These are phyloP conservation scores for Vigna unguiculata DNA, from an alignment of 306 rosid genomes.

Conservation along the genomic window DNA sequence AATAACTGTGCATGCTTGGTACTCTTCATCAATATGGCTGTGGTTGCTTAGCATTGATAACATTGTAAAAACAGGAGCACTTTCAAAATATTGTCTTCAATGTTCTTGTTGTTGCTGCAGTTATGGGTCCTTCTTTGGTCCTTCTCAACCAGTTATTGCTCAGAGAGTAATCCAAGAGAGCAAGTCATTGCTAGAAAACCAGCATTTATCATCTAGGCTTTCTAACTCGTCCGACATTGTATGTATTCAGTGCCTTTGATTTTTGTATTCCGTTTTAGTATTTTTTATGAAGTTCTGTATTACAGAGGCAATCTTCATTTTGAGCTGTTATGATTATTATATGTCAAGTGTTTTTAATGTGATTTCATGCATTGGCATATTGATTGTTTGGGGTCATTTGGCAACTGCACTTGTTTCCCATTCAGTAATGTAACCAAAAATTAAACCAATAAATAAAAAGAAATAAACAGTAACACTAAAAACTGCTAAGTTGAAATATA, in stretches of 20 bases:
- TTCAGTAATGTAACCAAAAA: not conserved
- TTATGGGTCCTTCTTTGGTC: constrained; percentile 89
- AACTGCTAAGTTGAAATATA: not conserved
- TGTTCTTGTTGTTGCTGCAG: constrained; percentile 53
- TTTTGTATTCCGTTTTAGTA: constrained; percentile 26
- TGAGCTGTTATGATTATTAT: not conserved
- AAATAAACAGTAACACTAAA: not conserved
- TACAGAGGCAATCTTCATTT: constrained; percentile 3
- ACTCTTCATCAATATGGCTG: constrained; percentile 17
- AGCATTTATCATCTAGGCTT: constrained; percentile 63
- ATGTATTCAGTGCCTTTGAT: constrained; percentile 38
- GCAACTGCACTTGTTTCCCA: constrained; percentile 12
- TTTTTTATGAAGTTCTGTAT: not conserved
- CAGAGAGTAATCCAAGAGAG: constrained; percentile 91
- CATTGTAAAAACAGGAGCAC: not conserved
- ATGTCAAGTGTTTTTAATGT: not conserved
- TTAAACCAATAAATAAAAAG: not conserved
- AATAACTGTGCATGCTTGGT: not conserved
- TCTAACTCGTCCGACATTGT: constrained; percentile 56
- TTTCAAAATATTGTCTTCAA: constrained; percentile 24
- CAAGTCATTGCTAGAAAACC: constrained; percentile 77
- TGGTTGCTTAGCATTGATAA: constrained; percentile 4
- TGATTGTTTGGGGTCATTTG: constrained; percentile 12
- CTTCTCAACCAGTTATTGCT: constrained; percentile 81
- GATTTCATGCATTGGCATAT: not conserved